Percentiles rank a stretch among this genome's conserved stretches.
Evolutionary conservation across 139 green algal genomes (phyloP).

Genomic region (Nannochloris sp.): DNA sequence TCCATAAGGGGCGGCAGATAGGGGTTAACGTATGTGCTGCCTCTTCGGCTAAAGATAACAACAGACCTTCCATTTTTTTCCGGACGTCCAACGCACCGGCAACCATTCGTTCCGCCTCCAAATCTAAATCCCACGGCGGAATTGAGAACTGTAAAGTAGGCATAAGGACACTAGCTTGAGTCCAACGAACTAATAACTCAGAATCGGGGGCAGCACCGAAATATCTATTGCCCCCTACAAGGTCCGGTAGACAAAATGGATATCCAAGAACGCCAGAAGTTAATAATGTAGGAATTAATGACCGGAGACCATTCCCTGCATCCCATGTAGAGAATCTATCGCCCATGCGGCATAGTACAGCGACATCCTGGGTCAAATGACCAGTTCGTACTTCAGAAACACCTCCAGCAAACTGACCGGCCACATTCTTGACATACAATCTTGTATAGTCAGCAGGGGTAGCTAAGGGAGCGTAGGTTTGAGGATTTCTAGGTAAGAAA

Average conservation of each 20-base stretch:
- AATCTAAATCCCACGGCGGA: slow-evolving; percentile 47
- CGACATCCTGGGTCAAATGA: slow-evolving; percentile 36
- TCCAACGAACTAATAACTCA: slow-evolving; percentile 59
- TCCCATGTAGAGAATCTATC: slow-evolving; percentile 56
- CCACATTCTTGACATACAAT: slow-evolving; percentile 40
- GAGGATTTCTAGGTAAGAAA: slow-evolving; percentile 40
- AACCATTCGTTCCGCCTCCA: slow-evolving; percentile 32
- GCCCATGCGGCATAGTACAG: slow-evolving; percentile 51
- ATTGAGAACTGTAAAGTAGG: slow-evolving; percentile 63
- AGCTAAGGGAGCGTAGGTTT: slow-evolving; percentile 31
- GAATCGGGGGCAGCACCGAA: slow-evolving; percentile 39
- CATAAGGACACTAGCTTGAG: slow-evolving; percentile 59
- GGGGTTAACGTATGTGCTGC: slow-evolving; percentile 38
- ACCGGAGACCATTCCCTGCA: slow-evolving; percentile 45
- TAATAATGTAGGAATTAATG: slow-evolving; percentile 55
- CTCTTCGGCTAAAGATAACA: slow-evolving; percentile 26
- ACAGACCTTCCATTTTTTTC: slow-evolving; percentile 2
- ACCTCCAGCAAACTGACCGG: slow-evolving; percentile 33
- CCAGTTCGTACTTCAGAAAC: slow-evolving; percentile 54
- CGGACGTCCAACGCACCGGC: slow-evolving; percentile 16
- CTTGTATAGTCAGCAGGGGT: slow-evolving; percentile 53
- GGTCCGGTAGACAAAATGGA: slow-evolving; percentile 61
- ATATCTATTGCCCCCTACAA: slow-evolving; percentile 61
- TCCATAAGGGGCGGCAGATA: slow-evolving; percentile 58
- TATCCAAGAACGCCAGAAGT: slow-evolving; percentile 58